Evolutionary conservation across 345 rosid genomes (phyloP).

Genomic region (Raphanus sativus): DNA sequence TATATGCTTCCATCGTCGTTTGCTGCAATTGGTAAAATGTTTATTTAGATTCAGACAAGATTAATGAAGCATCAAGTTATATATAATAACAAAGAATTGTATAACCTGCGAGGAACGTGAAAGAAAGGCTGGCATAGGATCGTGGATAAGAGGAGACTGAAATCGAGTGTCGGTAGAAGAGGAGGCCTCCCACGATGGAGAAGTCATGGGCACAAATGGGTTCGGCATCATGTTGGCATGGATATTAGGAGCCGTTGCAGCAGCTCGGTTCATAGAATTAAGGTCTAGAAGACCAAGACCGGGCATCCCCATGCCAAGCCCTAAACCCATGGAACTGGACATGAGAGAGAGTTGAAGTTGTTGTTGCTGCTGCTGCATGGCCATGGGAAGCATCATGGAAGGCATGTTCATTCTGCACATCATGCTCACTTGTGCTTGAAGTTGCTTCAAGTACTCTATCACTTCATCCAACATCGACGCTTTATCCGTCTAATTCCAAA

Average conservation of each 20-base stretch:
- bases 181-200: constrained; percentile 59
- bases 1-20: constrained; percentile 72
- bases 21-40: constrained; percentile 18
- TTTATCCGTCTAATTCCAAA: constrained; percentile 69
- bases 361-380: constrained; percentile 66
- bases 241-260: constrained; percentile 33
- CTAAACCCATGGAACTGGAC: constrained; percentile 59
- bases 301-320: constrained; percentile 71
- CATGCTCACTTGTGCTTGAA: constrained; percentile 87
- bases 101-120: constrained; percentile 75
- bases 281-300: constrained; percentile 31
- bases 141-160: constrained; percentile 50
- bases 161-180: constrained; percentile 42
- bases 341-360: constrained; percentile 81
- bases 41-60: not conserved
- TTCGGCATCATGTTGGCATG: constrained; percentile 47
- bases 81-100: not conserved
- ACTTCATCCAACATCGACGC: constrained; percentile 98
- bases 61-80: not conserved
- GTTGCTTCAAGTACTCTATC: constrained; percentile 87
- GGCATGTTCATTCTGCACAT: constrained; percentile 74
- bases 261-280: constrained; percentile 48
- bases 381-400: constrained; percentile 74
- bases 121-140: constrained; percentile 65
- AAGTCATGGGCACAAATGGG: constrained; percentile 58